Evolutionary conservation across 108 stramenopile genomes (phyloP), one percentile per base, ranked within the genome.

Genomic region (Skeletonema marinoi): DNA sequence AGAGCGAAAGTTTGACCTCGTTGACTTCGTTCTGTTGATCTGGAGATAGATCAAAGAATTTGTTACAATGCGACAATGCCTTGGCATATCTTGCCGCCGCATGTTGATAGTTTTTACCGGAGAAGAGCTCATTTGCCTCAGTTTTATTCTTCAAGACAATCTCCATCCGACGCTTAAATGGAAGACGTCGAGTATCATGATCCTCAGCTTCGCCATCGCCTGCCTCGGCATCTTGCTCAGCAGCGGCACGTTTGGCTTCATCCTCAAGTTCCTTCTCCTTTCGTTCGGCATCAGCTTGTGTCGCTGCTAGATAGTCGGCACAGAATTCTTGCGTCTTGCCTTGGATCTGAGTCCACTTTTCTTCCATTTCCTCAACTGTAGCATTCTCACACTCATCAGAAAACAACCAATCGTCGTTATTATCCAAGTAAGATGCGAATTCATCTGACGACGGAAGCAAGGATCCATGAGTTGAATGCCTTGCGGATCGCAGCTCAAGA

Each of bases 121-220:
- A 21, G 70, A 85, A 88, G 66, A 88, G 62, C 48, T 88, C 87
- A 46, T 81, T 85, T 21, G 84, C 87, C 67, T 88, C 87, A 2
- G 72, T 61, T 33, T 88, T 88, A 35, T 88, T 88, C 48, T 88
- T 88, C 82, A 86, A 60, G 30, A 88, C 85, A 66, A 88, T 88
- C 56, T 88, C 85, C 87, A 88, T 88, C 10, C 87, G 78, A 32
- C 87, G 77, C 71, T 85, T 86, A 5, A 80, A 81, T 1, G 87
- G 87, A 0, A 88, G 69, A 13, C 79, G 70, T 4, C 87, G 81
- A 25, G 82, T 88, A 66, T 88, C 87, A 44, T 88, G 87, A 62
- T 88, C 87, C 54, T 80, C 78, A 0, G 74, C 85, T 19, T 72
- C 74, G 2, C 74, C 78, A 31, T 62, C 62, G n/a, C 77, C 85